Conservation (phyloP, 1,284 basidiomycete genomes). For the Rhodotorula mucilaginosa region DNA sequence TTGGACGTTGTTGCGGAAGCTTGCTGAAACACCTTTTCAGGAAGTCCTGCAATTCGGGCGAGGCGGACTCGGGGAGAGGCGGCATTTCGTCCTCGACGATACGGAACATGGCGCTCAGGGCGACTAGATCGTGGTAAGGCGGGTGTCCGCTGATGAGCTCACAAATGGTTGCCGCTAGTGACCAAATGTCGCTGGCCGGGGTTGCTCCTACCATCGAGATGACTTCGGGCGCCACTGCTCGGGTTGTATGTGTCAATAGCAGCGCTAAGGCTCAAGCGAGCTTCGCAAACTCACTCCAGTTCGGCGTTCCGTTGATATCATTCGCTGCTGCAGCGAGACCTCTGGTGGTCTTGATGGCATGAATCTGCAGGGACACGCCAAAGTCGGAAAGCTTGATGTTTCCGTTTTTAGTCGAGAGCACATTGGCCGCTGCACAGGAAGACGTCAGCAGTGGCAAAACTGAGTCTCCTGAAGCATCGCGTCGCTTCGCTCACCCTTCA, state of each 20-base stretch:
- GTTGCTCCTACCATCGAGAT: slow-evolving; percentile 68
- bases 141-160: slow-evolving; percentile 88
- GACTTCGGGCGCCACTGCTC: slow-evolving; percentile 79
- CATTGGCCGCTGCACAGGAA: slow-evolving; percentile 53
- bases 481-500: slow-evolving; percentile 47
- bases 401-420: slow-evolving; percentile 60
- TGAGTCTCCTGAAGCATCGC: background rate
- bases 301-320: slow-evolving; percentile 86
- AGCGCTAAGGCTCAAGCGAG: background rate
- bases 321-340: slow-evolving; percentile 45
- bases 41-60: slow-evolving; percentile 71
- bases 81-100: slow-evolving; percentile 87
- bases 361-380: slow-evolving; percentile 56
- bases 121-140: slow-evolving; percentile 69
- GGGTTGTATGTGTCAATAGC: background rate
- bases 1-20: slow-evolving; percentile 69
- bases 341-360: slow-evolving; percentile 45
- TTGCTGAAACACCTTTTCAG: slow-evolving; percentile 82
- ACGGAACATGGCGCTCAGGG: slow-evolving; percentile 67
- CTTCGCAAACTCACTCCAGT: slow-evolving; percentile 66
- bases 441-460: background rate
- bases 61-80: slow-evolving; percentile 74
- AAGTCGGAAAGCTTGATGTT: slow-evolving; percentile 68
- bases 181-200: slow-evolving; percentile 73
- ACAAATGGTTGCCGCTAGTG: slow-evolving; percentile 86